phyloP scores from a whole-genome alignment of 1,284 basidiomycete genomes.

The Spongiforma sp. region DNA sequence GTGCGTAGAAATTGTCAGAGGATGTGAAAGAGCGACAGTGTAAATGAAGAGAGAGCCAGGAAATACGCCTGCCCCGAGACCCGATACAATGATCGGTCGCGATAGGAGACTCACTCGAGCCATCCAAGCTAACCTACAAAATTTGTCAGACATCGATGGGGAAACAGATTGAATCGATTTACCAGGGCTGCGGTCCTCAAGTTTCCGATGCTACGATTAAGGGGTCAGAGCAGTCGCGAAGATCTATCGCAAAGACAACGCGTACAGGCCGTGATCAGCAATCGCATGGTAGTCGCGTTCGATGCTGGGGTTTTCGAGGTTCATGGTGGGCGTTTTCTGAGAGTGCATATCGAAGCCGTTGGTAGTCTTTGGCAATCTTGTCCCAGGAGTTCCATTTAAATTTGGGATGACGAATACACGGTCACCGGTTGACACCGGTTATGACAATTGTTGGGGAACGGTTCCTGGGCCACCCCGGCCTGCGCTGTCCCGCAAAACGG shows the following conservation, averaged over 20 bases:
- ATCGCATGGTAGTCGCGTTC: constrained; percentile 66
- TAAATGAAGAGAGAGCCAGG: not conserved
- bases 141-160: constrained; percentile 12
- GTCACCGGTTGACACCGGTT: constrained; percentile 2
- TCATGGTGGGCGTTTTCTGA: constrained; percentile 39
- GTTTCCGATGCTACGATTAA: constrained; percentile 69
- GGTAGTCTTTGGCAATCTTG: too few species aligned
- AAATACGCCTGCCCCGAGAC: not conserved
- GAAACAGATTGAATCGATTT: constrained; percentile 22
- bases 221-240: constrained; percentile 11
- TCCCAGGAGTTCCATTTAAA: constrained; percentile 15
- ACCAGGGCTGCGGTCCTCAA: constrained; percentile 80
- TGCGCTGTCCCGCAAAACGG: too few species aligned
- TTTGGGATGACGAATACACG: constrained; percentile 13
- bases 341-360: too few species aligned
- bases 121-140: constrained; percentile 71
- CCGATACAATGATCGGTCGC: not conserved
- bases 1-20: constrained; percentile 10
- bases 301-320: constrained; percentile 35
- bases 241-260: constrained; percentile 32
- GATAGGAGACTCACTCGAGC: constrained; percentile 61
- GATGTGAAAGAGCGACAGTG: not conserved
- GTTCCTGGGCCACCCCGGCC: too few species aligned
- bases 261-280: constrained; percentile 74
- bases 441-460: too few species aligned